Percentiles rank a stretch among this genome's conserved stretches.
These are phyloP conservation scores for Talaromyces albobiverticillius DNA, from an alignment of 2,329 filamentous ascomycete genomes.

Conservation along the genomic window DNA sequence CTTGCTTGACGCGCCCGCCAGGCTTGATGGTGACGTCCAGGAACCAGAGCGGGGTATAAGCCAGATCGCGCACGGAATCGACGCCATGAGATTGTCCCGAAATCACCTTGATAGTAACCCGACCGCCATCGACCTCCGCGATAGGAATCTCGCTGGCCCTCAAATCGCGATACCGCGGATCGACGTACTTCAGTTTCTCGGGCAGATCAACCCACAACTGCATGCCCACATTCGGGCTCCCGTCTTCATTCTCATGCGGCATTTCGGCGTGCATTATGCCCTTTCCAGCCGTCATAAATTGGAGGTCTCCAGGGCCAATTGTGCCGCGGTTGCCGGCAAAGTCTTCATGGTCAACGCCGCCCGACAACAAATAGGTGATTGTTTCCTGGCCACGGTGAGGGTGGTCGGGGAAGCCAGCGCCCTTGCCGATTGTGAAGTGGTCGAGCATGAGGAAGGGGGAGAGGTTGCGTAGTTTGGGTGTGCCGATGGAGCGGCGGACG, in stretches of 20 bases:
- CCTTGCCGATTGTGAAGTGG: conserved; percentile 76
- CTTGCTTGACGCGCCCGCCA: conserved; percentile 72
- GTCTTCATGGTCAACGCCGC: conserved; percentile 87
- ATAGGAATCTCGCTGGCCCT: conserved; percentile 73
- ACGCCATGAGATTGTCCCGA: conserved; percentile 79
- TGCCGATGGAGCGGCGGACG: conserved; percentile 85
- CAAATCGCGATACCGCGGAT: conserved; percentile 88
- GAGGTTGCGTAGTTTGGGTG: conserved; percentile 76
- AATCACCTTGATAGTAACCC: conserved; percentile 83
- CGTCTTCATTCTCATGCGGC: conserved; percentile 75
- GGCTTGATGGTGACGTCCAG: conserved; percentile 78
- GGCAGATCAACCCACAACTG: conserved; percentile 97
- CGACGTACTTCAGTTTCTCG: conserved; percentile 74
- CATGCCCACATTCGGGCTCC: conserved; percentile 76
- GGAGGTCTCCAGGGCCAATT: conserved; percentile 81
- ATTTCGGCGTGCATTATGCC: conserved; percentile 97
- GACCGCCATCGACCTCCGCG: conserved; percentile 67
- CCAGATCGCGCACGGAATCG: conserved; percentile 83
- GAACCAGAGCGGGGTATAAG: conserved; percentile 97
- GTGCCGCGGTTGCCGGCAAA: conserved; percentile 83
- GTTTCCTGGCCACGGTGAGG: conserved; percentile 79
- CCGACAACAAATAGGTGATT: conserved; percentile 85
- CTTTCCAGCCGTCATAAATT: conserved; percentile 94
- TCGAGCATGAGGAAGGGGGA: conserved; percentile 96
- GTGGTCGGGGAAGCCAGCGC: conserved; percentile 88